These are phyloP conservation scores for Chrysosporium queenslandicum DNA, from an alignment of 2,329 filamentous ascomycete genomes.

Conservation along the genomic window DNA sequence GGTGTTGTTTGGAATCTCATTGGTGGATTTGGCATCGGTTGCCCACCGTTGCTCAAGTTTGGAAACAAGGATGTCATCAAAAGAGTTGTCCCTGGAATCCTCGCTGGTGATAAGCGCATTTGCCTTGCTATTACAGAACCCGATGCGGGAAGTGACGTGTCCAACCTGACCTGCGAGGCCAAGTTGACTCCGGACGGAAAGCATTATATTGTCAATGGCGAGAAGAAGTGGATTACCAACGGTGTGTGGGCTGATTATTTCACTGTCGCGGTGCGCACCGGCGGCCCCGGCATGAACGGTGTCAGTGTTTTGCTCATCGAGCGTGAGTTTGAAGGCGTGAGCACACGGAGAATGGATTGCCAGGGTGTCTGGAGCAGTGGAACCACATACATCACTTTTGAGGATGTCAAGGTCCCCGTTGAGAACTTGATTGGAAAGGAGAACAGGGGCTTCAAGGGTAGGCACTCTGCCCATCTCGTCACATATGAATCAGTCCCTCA, in stretches of 20 bases:
- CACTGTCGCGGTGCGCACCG: conserved; percentile 89
- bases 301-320: conserved; percentile 87
- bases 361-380: conserved; percentile 93
- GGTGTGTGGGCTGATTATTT: conserved; percentile 96
- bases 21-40: conserved; percentile 92
- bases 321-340: conserved; percentile 71
- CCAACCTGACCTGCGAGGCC: conserved; percentile 89
- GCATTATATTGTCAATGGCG: conserved; percentile 97
- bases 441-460: conserved; percentile 89
- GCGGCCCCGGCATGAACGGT: conserved; percentile 81
- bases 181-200: conserved; percentile 93
- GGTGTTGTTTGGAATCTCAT: conserved; percentile 96
- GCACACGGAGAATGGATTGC: conserved; percentile 93
- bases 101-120: conserved; percentile 90
- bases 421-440: conserved; percentile 97
- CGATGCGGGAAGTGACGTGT: conserved; percentile 89
- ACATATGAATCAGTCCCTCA: not conserved
- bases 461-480: conserved; percentile 14
- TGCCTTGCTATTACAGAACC: conserved; percentile 96
- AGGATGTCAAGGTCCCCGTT: conserved; percentile 98
- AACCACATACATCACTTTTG: conserved; percentile 95
- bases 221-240: conserved; percentile 99
- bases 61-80: conserved; percentile 76
- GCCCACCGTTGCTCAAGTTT: conserved; percentile 84
- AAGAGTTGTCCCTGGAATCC: conserved; percentile 76